These are phyloP conservation scores for Cyclotella atomus DNA, from an alignment of 108 stramenopile genomes.

Conservation along the genomic window DNA sequence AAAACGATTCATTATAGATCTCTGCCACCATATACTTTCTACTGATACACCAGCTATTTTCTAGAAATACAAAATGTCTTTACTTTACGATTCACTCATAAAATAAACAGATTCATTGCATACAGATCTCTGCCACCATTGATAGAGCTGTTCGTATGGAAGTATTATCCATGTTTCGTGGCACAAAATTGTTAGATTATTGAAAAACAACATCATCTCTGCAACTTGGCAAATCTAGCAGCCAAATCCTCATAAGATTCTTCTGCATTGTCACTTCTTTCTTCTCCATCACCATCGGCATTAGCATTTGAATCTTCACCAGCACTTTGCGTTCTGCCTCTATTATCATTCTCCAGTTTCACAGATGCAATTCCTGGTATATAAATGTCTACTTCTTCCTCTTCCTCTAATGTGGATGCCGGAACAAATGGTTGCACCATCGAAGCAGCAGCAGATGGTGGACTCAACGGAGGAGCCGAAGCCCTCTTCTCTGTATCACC, in stretches of 20 bases:
- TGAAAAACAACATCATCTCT: slow-evolving; percentile 3
- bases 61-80: too few relatives aligned
- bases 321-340: slow-evolving; percentile 9
- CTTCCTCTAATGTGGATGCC: slow-evolving; percentile 42
- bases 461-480: slow-evolving; percentile 13
- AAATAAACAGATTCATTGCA: too few relatives aligned
- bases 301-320: slow-evolving; percentile 12
- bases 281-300: slow-evolving; percentile 19
- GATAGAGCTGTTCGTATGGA: too few relatives aligned
- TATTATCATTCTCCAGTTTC: neutral
- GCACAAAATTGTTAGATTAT: too few relatives aligned
- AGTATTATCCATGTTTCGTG: too few relatives aligned
- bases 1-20: too few relatives aligned
- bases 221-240: slow-evolving; percentile 72
- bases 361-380: slow-evolving; percentile 34
- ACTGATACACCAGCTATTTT: too few relatives aligned
- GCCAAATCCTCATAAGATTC: slow-evolving; percentile 74
- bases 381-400: slow-evolving; percentile 67
- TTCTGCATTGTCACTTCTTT: too few relatives aligned
- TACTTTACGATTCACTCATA: too few relatives aligned
- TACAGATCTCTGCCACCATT: too few relatives aligned
- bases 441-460: neutral
- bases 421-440: neutral
- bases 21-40: too few relatives aligned
- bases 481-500: neutral